phyloP scores from a whole-genome alignment of 805 yeast genomes.

The Saturnispora halmiae region DNA sequence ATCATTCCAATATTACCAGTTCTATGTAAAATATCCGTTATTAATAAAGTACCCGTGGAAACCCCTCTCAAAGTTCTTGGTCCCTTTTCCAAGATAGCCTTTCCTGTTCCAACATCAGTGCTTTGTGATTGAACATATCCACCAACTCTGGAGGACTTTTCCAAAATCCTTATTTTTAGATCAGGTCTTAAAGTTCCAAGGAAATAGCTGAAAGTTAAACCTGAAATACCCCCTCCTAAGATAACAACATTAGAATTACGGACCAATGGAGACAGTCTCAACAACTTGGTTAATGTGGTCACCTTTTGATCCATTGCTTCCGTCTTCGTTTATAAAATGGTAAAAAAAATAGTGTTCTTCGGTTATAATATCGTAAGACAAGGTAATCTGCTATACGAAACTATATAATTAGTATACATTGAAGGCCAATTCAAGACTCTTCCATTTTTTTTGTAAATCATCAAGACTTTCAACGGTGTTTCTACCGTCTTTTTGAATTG shows the following conservation, averaged over 20 bases:
- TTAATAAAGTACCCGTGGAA: slow-evolving; percentile 65
- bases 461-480: background rate
- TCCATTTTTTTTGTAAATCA: background rate
- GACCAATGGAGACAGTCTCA: slow-evolving; percentile 9
- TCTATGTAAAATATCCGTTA: slow-evolving; percentile 48
- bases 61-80: slow-evolving; percentile 85
- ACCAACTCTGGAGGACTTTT: slow-evolving; percentile 47
- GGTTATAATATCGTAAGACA: too few species aligned
- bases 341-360: too few species aligned
- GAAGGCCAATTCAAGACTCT: background rate
- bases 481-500: background rate
- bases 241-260: slow-evolving; percentile 48
- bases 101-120: slow-evolving; percentile 24
- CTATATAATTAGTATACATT: background rate
- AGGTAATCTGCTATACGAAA: background rate
- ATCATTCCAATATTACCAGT: slow-evolving; percentile 43
- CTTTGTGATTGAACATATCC: slow-evolving; percentile 67
- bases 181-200: slow-evolving; percentile 71
- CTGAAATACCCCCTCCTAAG: slow-evolving; percentile 85
- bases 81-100: slow-evolving; percentile 62
- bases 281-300: slow-evolving; percentile 3
- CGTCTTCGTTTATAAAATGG: too few species aligned
- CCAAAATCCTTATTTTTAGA: slow-evolving; percentile 52
- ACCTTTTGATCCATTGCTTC: slow-evolving; percentile 1
- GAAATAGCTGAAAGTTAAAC: slow-evolving; percentile 65